Conservation (phyloP, 495 filamentous ascomycete genomes). For the Pyrenopolyporus hunteri region DNA sequence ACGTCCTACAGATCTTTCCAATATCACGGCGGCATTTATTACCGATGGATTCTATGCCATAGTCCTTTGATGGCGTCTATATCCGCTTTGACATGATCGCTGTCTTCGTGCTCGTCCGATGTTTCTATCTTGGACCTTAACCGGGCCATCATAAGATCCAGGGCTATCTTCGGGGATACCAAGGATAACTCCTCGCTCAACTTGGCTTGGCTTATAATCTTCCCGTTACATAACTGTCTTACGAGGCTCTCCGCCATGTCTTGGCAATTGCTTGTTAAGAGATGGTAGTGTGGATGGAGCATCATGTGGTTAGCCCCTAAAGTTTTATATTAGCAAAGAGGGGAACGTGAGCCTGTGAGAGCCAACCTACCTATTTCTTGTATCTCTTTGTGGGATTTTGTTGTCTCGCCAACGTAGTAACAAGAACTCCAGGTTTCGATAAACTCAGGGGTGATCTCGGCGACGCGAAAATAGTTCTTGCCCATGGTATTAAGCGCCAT, state of each 20-base stretch:
- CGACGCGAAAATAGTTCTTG: constrained; percentile 30
- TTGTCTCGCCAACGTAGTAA: constrained; percentile 37
- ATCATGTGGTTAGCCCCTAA: constrained; percentile 33
- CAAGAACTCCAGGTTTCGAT: constrained; percentile 35
- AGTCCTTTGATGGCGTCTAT: constrained; percentile 21
- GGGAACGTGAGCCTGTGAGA: not conserved
- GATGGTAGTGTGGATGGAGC: constrained; percentile 32
- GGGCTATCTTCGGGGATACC: constrained; percentile 29
- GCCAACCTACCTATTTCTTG: constrained; percentile 27
- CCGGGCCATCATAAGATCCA: constrained; percentile 33
- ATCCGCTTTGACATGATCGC: constrained; percentile 24
- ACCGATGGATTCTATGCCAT: constrained; percentile 18
- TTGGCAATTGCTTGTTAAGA: constrained; percentile 36
- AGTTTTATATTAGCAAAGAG: constrained; percentile 4
- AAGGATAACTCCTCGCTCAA: constrained; percentile 30
- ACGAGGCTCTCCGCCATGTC: constrained; percentile 35
- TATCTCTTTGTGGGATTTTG: constrained; percentile 34
- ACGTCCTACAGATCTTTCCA: not conserved
- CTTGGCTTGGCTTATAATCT: constrained; percentile 32
- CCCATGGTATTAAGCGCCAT: constrained; percentile 32
- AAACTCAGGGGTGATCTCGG: constrained; percentile 25
- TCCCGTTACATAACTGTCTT: constrained; percentile 30
- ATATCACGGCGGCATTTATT: not conserved
- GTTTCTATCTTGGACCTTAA: constrained; percentile 29
- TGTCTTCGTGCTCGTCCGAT: constrained; percentile 23